phyloP scores from a whole-genome alignment of 2,329 filamentous ascomycete species.

The Zymoseptoria ardabiliae region DNA sequence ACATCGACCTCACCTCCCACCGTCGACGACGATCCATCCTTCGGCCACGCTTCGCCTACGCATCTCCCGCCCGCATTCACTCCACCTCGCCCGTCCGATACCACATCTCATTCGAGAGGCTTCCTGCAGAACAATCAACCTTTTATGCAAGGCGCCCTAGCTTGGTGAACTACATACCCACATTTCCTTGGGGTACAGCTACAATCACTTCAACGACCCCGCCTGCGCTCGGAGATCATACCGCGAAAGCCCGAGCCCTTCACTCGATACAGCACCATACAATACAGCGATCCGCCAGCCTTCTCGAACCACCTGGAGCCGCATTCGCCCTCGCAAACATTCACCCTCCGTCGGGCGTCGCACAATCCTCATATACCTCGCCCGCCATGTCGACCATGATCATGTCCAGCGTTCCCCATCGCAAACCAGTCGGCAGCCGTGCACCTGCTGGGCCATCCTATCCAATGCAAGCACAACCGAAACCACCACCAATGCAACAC shows the following conservation, averaged over 20 bases:
- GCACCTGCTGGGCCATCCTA: background rate
- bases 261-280: background rate
- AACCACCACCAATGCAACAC: slow-evolving; percentile 7
- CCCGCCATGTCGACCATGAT: slow-evolving; percentile 6
- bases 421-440: slow-evolving; percentile 6
- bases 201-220: background rate
- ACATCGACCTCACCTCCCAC: background rate
- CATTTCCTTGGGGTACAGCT: background rate
- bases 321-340: background rate
- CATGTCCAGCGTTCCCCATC: slow-evolving; percentile 2
- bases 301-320: background rate
- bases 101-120: background rate
- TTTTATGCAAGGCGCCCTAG: background rate
- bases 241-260: background rate
- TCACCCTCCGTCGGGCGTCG: background rate
- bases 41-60: background rate
- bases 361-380: background rate
- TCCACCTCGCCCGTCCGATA: background rate
- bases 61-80: background rate
- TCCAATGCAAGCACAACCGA: slow-evolving; percentile 1
- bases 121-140: background rate
- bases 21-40: background rate
- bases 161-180: background rate
- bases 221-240: background rate
- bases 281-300: background rate